phyloP scores from a whole-genome alignment of 2,329 filamentous ascomycete species.

The Zelopaecilomyces penicillatus region DNA sequence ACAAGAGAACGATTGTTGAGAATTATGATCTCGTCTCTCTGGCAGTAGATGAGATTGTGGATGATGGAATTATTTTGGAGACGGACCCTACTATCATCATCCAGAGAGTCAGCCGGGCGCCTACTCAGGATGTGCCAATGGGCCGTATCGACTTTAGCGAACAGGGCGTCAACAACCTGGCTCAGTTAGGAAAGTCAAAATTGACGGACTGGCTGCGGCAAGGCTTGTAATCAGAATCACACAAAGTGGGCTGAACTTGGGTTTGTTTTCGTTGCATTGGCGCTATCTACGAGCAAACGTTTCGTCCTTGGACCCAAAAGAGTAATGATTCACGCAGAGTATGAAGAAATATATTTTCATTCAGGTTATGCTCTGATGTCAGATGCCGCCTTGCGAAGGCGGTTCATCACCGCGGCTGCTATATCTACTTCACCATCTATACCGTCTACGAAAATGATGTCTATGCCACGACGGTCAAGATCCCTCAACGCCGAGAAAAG shows the following conservation, averaged over 20 bases:
- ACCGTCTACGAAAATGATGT: slow-evolving; percentile 86
- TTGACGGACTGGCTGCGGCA: slow-evolving; percentile 85
- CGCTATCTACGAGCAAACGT: slow-evolving; percentile 7
- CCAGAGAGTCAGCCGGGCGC: slow-evolving; percentile 84
- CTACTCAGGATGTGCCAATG: slow-evolving; percentile 82
- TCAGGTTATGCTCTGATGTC: slow-evolving; percentile 42
- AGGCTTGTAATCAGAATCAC: slow-evolving; percentile 46
- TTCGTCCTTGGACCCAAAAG: slow-evolving; percentile 2
- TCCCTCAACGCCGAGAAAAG: slow-evolving; percentile 82
- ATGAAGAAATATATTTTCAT: slow-evolving; percentile 15
- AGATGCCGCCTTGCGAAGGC: slow-evolving; percentile 68
- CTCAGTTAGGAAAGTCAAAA: slow-evolving; percentile 88
- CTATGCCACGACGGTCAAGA: slow-evolving; percentile 69
- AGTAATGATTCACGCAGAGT: slow-evolving; percentile 7
- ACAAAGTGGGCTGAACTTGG: slow-evolving; percentile 4
- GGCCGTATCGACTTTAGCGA: slow-evolving; percentile 94
- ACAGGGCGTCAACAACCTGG: slow-evolving; percentile 88
- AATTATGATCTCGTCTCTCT: slow-evolving; percentile 96
- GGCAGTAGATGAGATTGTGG: slow-evolving; percentile 89
- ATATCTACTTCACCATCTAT: slow-evolving; percentile 72
- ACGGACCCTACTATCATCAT: slow-evolving; percentile 93
- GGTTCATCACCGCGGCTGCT: slow-evolving; percentile 80
- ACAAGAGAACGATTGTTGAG: slow-evolving; percentile 96
- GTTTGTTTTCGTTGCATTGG: slow-evolving; percentile 3
- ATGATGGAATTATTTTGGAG: slow-evolving; percentile 94